Evolutionary conservation across 345 rosid species (phyloP).

Genomic region (Eucalyptus sp.): DNA sequence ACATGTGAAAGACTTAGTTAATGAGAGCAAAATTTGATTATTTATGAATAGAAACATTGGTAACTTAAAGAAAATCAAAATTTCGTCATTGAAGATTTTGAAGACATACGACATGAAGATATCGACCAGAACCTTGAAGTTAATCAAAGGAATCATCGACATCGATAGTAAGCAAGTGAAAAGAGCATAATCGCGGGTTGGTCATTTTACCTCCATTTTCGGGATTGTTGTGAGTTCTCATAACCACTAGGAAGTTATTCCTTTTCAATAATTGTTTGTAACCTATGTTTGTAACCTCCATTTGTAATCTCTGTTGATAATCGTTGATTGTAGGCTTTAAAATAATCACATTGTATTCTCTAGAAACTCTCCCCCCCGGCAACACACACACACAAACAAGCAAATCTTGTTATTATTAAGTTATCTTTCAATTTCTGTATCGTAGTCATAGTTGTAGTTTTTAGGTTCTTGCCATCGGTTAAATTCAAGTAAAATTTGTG

Average conservation of each 20-base stretch:
- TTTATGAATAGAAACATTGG: accelerated
- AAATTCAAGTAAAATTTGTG: background rate
- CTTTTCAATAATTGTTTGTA: background rate
- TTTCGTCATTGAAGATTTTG: background rate
- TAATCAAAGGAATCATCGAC: background rate
- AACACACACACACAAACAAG: background rate
- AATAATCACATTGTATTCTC: background rate
- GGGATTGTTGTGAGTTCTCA: background rate
- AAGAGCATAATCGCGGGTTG: accelerated
- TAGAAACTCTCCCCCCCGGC: background rate
- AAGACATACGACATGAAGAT: background rate
- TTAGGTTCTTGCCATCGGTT: accelerated
- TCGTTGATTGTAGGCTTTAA: background rate
- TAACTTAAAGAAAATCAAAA: background rate
- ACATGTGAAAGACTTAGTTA: background rate
- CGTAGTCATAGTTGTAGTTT: background rate
- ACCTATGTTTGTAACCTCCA: background rate
- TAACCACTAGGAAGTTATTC: background rate
- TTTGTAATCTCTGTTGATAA: background rate
- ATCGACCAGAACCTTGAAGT: background rate
- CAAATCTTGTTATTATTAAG: background rate
- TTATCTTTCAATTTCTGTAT: background rate
- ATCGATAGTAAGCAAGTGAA: background rate
- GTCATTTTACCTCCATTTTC: background rate
- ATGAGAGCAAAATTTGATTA: background rate